Percentiles rank a stretch among this genome's conserved stretches.
These are phyloP conservation scores for Sordariomycetes sp. DNA, from an alignment of 2,329 filamentous ascomycete species.

Conservation along the genomic window DNA sequence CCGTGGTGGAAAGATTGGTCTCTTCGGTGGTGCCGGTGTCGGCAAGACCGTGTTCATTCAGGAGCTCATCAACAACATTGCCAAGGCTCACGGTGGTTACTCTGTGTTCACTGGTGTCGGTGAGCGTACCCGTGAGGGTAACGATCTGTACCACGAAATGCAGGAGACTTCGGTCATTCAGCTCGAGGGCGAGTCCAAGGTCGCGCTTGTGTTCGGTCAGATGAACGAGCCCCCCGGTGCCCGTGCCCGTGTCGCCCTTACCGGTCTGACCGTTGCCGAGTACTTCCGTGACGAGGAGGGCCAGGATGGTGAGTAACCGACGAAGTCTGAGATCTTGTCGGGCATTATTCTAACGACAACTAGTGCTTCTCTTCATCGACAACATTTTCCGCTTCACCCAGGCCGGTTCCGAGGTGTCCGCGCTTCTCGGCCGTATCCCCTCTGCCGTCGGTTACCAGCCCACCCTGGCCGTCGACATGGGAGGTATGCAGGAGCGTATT, in stretches of 20 bases:
- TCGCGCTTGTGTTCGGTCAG: constrained; percentile 98
- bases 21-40: constrained; percentile 99
- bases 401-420: constrained; percentile 99
- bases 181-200: constrained; percentile 98
- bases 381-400: constrained; percentile 99
- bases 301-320: constrained; percentile 72
- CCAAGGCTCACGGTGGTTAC: constrained; percentile 99
- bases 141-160: constrained; percentile 99
- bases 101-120: constrained; percentile 99
- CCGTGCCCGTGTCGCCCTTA: constrained; percentile 98
- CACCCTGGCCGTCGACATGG: constrained; percentile 97
- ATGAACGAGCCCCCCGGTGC: constrained; percentile 99
- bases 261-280: constrained; percentile 69
- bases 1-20: constrained; percentile 99
- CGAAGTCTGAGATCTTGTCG: too few species aligned
- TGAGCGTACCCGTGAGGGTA: constrained; percentile 99
- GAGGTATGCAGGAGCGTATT: constrained; percentile 99
- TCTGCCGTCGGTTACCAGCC: constrained; percentile 99
- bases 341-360: constrained; percentile 6
- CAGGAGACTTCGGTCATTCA: constrained; percentile 99
- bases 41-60: constrained; percentile 99
- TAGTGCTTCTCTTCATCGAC: constrained; percentile 98
- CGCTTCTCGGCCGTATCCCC: constrained; percentile 97
- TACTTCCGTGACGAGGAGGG: constrained; percentile 68
- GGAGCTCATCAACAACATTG: constrained; percentile 99